phyloP scores from a whole-genome alignment of 2,329 filamentous ascomycete species.

The Atkinsonella hypoxylon region DNA sequence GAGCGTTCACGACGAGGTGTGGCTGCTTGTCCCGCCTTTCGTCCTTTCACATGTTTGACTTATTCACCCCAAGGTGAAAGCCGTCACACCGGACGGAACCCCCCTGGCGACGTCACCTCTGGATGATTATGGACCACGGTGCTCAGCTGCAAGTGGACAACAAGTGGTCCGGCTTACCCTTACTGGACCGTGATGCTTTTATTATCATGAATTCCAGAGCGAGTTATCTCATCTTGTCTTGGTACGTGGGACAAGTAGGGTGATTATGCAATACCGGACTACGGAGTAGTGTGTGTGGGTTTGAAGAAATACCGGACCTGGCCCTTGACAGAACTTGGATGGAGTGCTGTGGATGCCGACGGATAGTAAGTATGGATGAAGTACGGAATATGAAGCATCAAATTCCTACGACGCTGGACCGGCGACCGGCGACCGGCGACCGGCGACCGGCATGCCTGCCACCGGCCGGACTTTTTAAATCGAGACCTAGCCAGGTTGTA shows the following conservation, averaged over 20 bases:
- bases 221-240: neutral
- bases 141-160: neutral
- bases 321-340: neutral
- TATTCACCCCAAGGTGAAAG: neutral
- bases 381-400: too few relatives aligned
- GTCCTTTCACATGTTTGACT: neutral
- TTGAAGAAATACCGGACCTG: neutral
- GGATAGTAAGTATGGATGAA: too few relatives aligned
- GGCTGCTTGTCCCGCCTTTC: neutral
- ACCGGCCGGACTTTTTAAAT: too few relatives aligned
- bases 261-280: too few relatives aligned
- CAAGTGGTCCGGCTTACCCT: neutral
- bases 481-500: too few relatives aligned
- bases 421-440: too few relatives aligned
- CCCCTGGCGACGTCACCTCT: neutral
- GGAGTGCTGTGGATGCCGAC: too few relatives aligned
- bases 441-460: too few relatives aligned
- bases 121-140: neutral
- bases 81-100: neutral
- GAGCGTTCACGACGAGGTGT: too few relatives aligned
- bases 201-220: neutral
- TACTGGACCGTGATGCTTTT: neutral
- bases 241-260: neutral
- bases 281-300: neutral
- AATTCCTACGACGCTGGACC: too few relatives aligned